Evolutionary conservation across 495 filamentous ascomycete genomes (phyloP).

Genomic region (Podospora pseudopauciseta): DNA sequence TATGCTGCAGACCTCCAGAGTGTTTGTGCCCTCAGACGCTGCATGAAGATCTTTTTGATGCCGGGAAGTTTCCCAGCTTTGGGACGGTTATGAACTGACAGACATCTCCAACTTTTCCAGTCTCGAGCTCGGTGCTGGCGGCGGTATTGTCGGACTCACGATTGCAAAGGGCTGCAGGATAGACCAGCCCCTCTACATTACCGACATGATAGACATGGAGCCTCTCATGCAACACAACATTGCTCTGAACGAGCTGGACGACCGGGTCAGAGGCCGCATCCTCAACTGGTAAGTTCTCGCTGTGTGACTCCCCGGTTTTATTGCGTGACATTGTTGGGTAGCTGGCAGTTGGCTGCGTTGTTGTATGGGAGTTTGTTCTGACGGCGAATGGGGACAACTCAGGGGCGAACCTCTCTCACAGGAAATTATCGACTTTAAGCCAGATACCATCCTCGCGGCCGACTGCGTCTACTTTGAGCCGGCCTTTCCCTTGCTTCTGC

Average conservation of each 20-base stretch:
- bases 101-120: constrained; percentile 43
- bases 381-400: constrained; percentile 13
- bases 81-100: neutral
- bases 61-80: neutral
- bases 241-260: constrained; percentile 65
- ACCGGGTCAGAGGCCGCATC: constrained; percentile 55
- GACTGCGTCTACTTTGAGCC: constrained; percentile 98
- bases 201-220: constrained; percentile 83
- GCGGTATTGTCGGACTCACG: constrained; percentile 77
- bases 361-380: constrained; percentile 20
- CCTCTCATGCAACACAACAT: constrained; percentile 82
- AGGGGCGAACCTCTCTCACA: constrained; percentile 55
- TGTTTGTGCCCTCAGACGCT: constrained; percentile 55
- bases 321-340: constrained; percentile 9
- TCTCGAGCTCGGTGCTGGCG: constrained; percentile 88
- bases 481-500: constrained; percentile 79
- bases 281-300: constrained; percentile 65
- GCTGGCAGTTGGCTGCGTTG: constrained; percentile 11
- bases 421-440: constrained; percentile 46
- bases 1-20: constrained; percentile 59
- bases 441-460: constrained; percentile 82
- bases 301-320: constrained; percentile 6
- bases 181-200: constrained; percentile 61
- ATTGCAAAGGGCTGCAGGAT: constrained; percentile 57
- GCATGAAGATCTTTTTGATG: neutral